phyloP scores from a whole-genome alignment of 1,284 basidiomycete species.

The Fomitopsis pinicola region DNA sequence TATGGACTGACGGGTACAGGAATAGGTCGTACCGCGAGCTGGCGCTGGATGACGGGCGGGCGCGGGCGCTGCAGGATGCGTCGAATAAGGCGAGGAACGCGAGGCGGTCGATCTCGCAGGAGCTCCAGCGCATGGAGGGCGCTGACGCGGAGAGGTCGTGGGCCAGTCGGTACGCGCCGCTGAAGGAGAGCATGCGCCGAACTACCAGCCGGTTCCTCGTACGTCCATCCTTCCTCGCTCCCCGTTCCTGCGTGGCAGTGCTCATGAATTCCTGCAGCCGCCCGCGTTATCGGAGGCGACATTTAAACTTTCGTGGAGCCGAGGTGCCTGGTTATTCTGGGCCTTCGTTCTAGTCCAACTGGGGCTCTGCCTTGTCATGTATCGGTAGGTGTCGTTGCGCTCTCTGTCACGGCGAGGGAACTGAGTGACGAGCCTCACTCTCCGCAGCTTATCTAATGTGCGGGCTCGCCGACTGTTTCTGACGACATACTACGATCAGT shows the following conservation, averaged over 20 bases:
- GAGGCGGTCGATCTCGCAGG: slow-evolving; percentile 40
- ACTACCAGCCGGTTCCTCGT: slow-evolving; percentile 32
- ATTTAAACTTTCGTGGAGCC: slow-evolving; percentile 12
- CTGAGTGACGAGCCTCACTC: slow-evolving; percentile 8
- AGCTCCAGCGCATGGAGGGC: slow-evolving; percentile 33
- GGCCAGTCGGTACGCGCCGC: slow-evolving; percentile 30
- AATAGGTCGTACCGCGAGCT: slow-evolving; percentile 32
- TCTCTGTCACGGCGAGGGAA: neutral
- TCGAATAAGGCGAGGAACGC: slow-evolving; percentile 48
- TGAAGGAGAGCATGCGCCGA: slow-evolving; percentile 30
- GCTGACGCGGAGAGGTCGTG: slow-evolving; percentile 28
- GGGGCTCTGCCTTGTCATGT: slow-evolving; percentile 21
- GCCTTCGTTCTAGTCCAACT: slow-evolving; percentile 22
- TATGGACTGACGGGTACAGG: slow-evolving; percentile 10
- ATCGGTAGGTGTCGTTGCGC: slow-evolving; percentile 18
- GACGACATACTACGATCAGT: slow-evolving; percentile 68
- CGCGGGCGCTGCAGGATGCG: slow-evolving; percentile 49
- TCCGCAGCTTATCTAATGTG: slow-evolving; percentile 32
- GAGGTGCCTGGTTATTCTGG: slow-evolving; percentile 21
- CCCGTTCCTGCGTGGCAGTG: neutral
- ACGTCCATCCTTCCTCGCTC: slow-evolving; percentile 9
- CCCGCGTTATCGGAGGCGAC: slow-evolving; percentile 6
- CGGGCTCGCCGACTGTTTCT: slow-evolving; percentile 44
- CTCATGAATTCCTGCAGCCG: neutral
- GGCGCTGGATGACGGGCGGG: slow-evolving; percentile 36